phyloP scores from a whole-genome alignment of 371 early-diverging fungal species.

The Batrachochytrium dendrobatidis region DNA sequence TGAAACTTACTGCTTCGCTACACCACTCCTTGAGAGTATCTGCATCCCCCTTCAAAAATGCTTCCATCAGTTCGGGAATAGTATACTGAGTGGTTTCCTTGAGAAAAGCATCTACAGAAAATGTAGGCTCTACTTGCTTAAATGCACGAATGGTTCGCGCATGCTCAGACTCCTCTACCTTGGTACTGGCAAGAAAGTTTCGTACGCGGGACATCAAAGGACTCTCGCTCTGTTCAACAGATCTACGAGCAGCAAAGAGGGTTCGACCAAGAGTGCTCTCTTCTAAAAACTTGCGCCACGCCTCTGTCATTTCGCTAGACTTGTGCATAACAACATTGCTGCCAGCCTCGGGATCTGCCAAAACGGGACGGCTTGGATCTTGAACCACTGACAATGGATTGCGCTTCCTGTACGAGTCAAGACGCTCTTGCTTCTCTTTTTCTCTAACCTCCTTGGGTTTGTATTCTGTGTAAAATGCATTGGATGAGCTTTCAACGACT shows the following conservation, averaged over 20 bases:
- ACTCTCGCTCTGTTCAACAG: conserved; percentile 87
- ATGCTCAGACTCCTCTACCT: conserved; percentile 90
- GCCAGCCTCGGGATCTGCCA: conserved; percentile 61
- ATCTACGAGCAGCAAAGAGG: conserved; percentile 65
- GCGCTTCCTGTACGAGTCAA: conserved; percentile 65
- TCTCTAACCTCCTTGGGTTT: conserved; percentile 33
- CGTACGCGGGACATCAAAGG: conserved; percentile 75
- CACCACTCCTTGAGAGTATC: conserved; percentile 85
- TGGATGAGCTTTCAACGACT: conserved; percentile 52
- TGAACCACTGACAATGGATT: too few relatives aligned
- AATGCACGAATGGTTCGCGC: conserved; percentile 81
- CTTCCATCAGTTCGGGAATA: conserved; percentile 95
- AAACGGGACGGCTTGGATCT: conserved; percentile 36
- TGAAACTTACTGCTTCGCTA: conserved; percentile 61
- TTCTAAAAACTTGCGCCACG: conserved; percentile 89
- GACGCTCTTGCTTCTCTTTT: conserved; percentile 15
- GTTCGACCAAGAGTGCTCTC: conserved; percentile 73
- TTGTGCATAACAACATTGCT: conserved; percentile 82
- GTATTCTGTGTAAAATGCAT: conserved; percentile 34
- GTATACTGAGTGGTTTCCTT: conserved; percentile 84
- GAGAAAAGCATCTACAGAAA: conserved; percentile 80
- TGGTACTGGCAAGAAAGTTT: conserved; percentile 49
- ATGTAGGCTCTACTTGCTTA: conserved; percentile 75
- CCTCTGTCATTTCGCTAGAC: conserved; percentile 83
- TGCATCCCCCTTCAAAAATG: conserved; percentile 78